Evolutionary conservation across 257 asterid genomes (phyloP).

Genomic region (Anisodus acutangulus): DNA sequence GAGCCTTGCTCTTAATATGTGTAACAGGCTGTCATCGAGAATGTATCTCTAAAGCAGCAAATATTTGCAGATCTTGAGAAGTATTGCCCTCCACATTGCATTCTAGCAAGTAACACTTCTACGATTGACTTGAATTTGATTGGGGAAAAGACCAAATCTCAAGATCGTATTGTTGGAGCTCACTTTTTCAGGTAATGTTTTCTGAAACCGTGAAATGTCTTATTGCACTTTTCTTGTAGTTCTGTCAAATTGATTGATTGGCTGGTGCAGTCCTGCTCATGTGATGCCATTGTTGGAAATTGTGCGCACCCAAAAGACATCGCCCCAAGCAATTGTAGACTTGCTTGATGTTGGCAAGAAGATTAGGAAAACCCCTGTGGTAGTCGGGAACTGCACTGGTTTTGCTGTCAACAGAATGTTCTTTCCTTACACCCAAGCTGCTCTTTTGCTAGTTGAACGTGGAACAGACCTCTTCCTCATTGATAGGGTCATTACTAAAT

Average conservation of each 20-base stretch:
- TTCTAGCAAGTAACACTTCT: slow-evolving; percentile 92
- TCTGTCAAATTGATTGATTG: background rate
- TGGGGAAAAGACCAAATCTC: slow-evolving; percentile 86
- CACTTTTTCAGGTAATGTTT: slow-evolving; percentile 87
- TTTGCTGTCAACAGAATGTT: slow-evolving; percentile 99
- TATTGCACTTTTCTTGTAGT: background rate
- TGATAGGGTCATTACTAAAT: slow-evolving; percentile 75
- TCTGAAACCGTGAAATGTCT: background rate
- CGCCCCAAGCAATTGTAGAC: slow-evolving; percentile 88
- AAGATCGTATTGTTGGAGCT: slow-evolving; percentile 95
- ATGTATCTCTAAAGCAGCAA: slow-evolving; percentile 87
- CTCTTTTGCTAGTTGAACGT: slow-evolving; percentile 81
- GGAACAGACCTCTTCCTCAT: slow-evolving; percentile 84
- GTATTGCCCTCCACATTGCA: slow-evolving; percentile 89
- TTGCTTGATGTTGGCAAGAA: slow-evolving; percentile 88
- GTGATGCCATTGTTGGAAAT: slow-evolving; percentile 98
- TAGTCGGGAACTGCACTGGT: slow-evolving; percentile 97
- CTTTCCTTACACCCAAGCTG: slow-evolving; percentile 99
- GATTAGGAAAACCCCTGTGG: slow-evolving; percentile 93
- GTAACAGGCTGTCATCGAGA: slow-evolving; percentile 91
- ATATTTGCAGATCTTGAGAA: slow-evolving; percentile 91
- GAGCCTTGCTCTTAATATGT: slow-evolving; percentile 19
- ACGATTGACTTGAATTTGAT: slow-evolving; percentile 89
- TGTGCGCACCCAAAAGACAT: slow-evolving; percentile 88
- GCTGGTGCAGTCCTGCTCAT: slow-evolving; percentile 88